Evolutionary conservation across 2,329 filamentous ascomycete genomes (phyloP), one percentile per base, ranked within the genome.

Genomic region (Fusarium guadeloupense): DNA sequence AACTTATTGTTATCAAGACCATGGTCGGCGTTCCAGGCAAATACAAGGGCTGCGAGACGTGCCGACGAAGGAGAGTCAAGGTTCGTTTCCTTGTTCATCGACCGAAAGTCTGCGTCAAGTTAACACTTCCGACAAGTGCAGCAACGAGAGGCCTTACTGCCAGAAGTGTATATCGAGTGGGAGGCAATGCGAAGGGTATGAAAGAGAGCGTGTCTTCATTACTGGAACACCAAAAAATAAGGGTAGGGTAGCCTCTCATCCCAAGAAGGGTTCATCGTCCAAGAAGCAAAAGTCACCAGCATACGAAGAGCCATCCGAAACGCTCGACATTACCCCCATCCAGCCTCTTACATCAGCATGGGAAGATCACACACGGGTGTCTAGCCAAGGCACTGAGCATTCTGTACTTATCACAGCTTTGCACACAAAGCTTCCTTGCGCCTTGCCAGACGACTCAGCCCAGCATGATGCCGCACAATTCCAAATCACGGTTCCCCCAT

Each of bases 1-100:
- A 47, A 37, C 37, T 20, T 25, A 40, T 37, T 33, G 19, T 44
- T 45, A 28, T 44, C 17, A 59, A 35, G 60, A 77, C 51, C 30
- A 86, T 87, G 85, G 85, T 87, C 62, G 85, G 85, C 47, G 85
- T 88, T 54, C 80, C 84, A 31, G 85, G 85, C 45, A 87, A 87
- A 72, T 88, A 84, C 71, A 87, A 87, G 72, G 85, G 85, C 31
- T 88, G 85, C 74, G 85, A 86, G 72, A 87, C 85, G 21, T 88
- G 85, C 69, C 78, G 85, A 42, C 75, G 78, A 23, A 77, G 85
- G 45, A 80, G 86, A 71, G 85, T 87, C 58, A 86, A 85, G 71
- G 85, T 85, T 75, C 62, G 79, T 64, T 28, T 38, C 16, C 21
- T 14, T 21, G 20, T 16, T 23, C 21, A 19, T 28, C 14, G 20